A percentile compares a stretch with the other conserved stretches of the same genome.
phyloP scores from a whole-genome alignment of 257 asterid genomes.

The Solanum medicagineum region DNA sequence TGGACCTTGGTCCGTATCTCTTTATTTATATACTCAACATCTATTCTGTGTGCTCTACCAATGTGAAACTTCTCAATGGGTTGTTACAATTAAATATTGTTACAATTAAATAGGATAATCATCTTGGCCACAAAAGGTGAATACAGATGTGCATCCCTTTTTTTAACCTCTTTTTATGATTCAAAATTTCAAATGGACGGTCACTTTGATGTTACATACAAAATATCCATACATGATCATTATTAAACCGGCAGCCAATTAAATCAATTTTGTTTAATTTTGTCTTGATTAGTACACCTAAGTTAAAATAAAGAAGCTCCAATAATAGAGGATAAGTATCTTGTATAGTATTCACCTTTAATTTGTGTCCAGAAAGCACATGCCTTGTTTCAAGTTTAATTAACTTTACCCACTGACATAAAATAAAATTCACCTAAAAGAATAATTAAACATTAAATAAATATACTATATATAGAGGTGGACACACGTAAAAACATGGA shows the following conservation, averaged over 20 bases:
- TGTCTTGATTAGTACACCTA: not conserved
- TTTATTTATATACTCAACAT: no score
- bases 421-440: no score
- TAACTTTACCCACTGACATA: not conserved
- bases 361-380: not conserved
- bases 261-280: not conserved
- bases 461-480: no score
- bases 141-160: not conserved
- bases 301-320: not conserved
- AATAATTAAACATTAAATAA: no score
- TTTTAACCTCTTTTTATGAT: not conserved
- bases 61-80: no score
- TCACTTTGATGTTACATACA: not conserved
- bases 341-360: not conserved
- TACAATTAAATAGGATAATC: not conserved
- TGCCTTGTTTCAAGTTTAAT: not conserved
- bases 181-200: not conserved
- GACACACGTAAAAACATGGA: no score
- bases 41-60: no score
- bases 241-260: not conserved
- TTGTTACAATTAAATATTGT: no score
- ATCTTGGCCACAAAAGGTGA: not conserved
- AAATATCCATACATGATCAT: not conserved
- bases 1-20: accelerated
- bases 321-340: not conserved